phyloP scores from a whole-genome alignment of 2,329 filamentous ascomycete genomes.

The Orbilia brochopaga region DNA sequence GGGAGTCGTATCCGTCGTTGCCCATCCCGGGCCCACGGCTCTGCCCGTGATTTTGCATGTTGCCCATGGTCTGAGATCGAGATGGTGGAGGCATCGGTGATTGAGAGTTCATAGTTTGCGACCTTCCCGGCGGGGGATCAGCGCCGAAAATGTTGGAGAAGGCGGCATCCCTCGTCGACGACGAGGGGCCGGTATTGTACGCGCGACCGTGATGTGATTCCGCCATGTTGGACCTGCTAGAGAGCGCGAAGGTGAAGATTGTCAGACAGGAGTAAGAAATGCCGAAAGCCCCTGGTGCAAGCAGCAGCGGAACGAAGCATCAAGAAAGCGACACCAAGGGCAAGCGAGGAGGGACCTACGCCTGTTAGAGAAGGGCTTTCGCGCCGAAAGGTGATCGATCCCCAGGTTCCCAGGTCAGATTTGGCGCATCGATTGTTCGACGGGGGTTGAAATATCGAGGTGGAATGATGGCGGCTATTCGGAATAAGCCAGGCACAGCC shows the following conservation, averaged over 20 bases:
- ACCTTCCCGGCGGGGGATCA: conserved; percentile 82
- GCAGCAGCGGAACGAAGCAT: neutral
- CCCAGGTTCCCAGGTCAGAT: conserved; percentile 33
- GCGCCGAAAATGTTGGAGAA: conserved; percentile 96
- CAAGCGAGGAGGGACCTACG: conserved; percentile 24
- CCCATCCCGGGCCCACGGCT: conserved; percentile 20
- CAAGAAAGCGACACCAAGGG: neutral
- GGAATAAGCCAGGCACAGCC: conserved; percentile 10
- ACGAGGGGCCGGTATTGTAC: conserved; percentile 59
- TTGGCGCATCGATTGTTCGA: conserved; percentile 35
- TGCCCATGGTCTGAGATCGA: conserved; percentile 50
- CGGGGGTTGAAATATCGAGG: conserved; percentile 4
- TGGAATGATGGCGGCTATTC: conserved; percentile 6
- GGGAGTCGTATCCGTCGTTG: conserved; percentile 56
- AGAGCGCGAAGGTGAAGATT: neutral
- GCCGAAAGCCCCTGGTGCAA: neutral
- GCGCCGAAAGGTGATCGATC: conserved; percentile 43
- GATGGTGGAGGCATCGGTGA: conserved; percentile 62
- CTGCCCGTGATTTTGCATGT: conserved; percentile 26
- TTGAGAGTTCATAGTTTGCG: conserved; percentile 92
- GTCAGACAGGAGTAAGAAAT: neutral
- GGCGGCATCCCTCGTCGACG: conserved; percentile 84
- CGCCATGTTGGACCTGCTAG: conserved; percentile 60
- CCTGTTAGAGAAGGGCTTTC: conserved; percentile 29
- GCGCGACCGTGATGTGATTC: conserved; percentile 70